phyloP scores from a whole-genome alignment of 2,329 filamentous ascomycete species.

The Stemphylium lycopersici region DNA sequence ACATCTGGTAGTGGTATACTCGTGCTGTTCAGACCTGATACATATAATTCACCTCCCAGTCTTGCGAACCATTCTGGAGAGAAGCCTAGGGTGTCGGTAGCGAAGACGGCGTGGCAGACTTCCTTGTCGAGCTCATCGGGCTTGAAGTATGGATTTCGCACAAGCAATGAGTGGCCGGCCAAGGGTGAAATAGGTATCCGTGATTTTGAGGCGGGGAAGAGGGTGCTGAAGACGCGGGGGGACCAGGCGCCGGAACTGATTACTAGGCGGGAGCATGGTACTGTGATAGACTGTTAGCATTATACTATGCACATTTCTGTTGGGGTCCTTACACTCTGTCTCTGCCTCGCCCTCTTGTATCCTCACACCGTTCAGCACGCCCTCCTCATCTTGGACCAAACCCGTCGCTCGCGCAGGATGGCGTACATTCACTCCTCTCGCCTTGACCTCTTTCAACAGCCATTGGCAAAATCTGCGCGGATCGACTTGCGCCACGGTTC shows the following conservation, averaged over 20 bases:
- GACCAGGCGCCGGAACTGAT: conserved; percentile 77
- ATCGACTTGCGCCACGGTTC: conserved; percentile 71
- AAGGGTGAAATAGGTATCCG: conserved; percentile 65
- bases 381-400: conserved; percentile 58
- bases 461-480: conserved; percentile 70
- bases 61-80: conserved; percentile 75
- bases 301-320: too few relatives aligned
- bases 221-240: conserved; percentile 63
- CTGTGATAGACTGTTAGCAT: conserved; percentile 29
- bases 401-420: conserved; percentile 65
- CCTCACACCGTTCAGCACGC: conserved; percentile 59
- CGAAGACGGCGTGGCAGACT: conserved; percentile 72
- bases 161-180: conserved; percentile 74
- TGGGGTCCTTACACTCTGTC: conserved; percentile 13
- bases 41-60: conserved; percentile 70
- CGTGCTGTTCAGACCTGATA: conserved; percentile 73
- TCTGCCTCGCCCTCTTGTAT: conserved; percentile 14
- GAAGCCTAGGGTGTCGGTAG: conserved; percentile 63
- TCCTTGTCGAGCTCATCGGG: conserved; percentile 49
- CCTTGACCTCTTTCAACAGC: conserved; percentile 63
- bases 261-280: conserved; percentile 70
- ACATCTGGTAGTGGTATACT: conserved; percentile 64
- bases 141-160: conserved; percentile 65
- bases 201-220: conserved; percentile 65
- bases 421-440: conserved; percentile 68